A percentile compares a stretch with the other conserved stretches of the same genome.
These are phyloP conservation scores for Conringia planisiliqua DNA, from an alignment of 345 rosid genomes.

Conservation along the genomic window DNA sequence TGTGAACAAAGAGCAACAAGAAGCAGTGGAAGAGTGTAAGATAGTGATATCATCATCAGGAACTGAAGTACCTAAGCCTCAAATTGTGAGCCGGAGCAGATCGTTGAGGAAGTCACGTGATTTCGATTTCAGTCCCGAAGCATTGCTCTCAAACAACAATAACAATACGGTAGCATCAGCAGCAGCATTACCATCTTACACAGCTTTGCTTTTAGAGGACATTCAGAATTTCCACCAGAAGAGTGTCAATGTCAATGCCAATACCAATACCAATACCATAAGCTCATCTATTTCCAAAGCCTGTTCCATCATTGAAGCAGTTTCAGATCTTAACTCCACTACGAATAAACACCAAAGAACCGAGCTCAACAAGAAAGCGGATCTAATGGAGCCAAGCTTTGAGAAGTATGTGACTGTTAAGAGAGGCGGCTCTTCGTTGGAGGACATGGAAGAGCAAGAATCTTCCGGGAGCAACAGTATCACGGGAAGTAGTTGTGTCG, in stretches of 20 bases:
- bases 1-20: conserved; percentile 35
- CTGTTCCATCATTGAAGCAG: conserved; percentile 75
- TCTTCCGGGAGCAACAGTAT: conserved; percentile 93
- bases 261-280: conserved; percentile 16
- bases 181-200: conserved; percentile 50
- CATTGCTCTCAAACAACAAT: conserved; percentile 37
- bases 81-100: conserved; percentile 54
- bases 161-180: conserved; percentile 38
- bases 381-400: conserved; percentile 77
- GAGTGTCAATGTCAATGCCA: conserved; percentile 26
- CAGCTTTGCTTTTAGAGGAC: conserved; percentile 72
- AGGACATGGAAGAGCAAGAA: conserved; percentile 73
- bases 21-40: conserved; percentile 37
- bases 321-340: conserved; percentile 76
- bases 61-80: conserved; percentile 46
- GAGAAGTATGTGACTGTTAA: conserved; percentile 82
- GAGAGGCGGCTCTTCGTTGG: conserved; percentile 49
- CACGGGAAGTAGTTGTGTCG: conserved; percentile 40
- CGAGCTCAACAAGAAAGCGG: conserved; percentile 45
- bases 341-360: conserved; percentile 45
- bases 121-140: conserved; percentile 62
- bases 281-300: conserved; percentile 66
- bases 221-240: conserved; percentile 91
- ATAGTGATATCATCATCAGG: conserved; percentile 27
- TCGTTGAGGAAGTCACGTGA: conserved; percentile 75